Conservation (phyloP, 805 yeast species). For the Scheffersomyces lignosus region DNA sequence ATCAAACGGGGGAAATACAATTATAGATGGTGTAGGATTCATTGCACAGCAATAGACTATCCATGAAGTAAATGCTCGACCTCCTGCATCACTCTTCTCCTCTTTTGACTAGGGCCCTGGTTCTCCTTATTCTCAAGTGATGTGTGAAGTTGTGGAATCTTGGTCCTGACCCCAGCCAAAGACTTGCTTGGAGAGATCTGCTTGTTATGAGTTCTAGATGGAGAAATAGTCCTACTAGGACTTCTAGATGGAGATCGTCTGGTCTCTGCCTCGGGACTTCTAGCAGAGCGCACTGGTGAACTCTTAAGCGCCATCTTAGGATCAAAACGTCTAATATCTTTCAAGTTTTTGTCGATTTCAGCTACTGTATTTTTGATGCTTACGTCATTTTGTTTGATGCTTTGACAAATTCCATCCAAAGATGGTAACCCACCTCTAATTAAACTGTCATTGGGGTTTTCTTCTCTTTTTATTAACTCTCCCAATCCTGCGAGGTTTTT, state of each 20-base stretch:
- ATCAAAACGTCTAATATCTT: constrained; percentile 5
- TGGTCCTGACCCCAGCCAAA: not conserved
- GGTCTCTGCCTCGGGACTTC: not conserved
- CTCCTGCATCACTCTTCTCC: constrained; percentile 2
- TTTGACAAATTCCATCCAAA: not conserved
- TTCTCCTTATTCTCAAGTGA: constrained; percentile 7
- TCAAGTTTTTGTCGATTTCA: constrained; percentile 3
- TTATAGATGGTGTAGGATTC: too few relatives aligned
- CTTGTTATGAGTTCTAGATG: not conserved
- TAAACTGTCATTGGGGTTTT: not conserved
- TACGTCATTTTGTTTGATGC: constrained; percentile 4
- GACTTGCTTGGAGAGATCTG: not conserved
- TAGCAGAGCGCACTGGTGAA: not conserved
- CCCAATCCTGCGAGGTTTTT: not conserved
- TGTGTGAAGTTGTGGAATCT: constrained; percentile 5
- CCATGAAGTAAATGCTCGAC: not conserved
- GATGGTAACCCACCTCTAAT: not conserved
- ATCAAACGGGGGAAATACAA: too few relatives aligned
- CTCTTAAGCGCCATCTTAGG: not conserved
- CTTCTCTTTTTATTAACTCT: not conserved
- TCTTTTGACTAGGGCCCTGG: constrained; percentile 4
- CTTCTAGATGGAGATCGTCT: not conserved
- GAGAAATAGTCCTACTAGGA: not conserved
- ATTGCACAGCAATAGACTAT: too few relatives aligned
- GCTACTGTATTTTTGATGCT: constrained; percentile 2